Conservation (phyloP, 2,329 filamentous ascomycete genomes). For the Trichoderma sp. region DNA sequence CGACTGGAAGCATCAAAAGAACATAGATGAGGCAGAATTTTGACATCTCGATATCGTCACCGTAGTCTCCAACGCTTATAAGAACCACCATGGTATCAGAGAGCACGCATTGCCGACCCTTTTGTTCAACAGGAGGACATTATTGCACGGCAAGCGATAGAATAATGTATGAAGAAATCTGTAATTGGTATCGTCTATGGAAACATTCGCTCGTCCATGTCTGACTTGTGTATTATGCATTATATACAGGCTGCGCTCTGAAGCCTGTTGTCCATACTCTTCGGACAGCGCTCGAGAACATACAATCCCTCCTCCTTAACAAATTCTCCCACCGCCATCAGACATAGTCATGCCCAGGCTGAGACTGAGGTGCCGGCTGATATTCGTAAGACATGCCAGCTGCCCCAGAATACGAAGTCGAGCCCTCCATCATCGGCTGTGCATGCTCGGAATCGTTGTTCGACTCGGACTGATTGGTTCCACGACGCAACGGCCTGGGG, state of each 20-base stretch:
- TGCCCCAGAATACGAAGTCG: constrained; percentile 3
- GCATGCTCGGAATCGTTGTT: constrained; percentile 9
- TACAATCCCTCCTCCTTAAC: too few species aligned
- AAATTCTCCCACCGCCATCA: not conserved
- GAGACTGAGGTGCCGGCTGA: constrained; percentile 6
- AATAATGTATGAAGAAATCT: too few species aligned
- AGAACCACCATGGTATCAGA: too few species aligned
- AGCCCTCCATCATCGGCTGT: constrained; percentile 11
- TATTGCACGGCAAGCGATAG: not conserved
- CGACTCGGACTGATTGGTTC: not conserved
- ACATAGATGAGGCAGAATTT: too few species aligned
- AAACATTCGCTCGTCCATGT: constrained; percentile 8
- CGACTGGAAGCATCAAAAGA: too few species aligned
- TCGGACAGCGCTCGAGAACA: not conserved
- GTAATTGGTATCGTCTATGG: not conserved
- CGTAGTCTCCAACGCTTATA: too few species aligned
- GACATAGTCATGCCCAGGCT: not conserved
- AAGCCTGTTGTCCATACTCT: not conserved
- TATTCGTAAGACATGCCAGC: constrained; percentile 4
- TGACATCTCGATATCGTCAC: too few species aligned
- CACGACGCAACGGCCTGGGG: not conserved
- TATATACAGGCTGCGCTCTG: not conserved
- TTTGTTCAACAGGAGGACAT: not conserved
- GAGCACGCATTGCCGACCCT: too few species aligned
- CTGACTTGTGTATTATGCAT: constrained; percentile 1